Percentiles rank a stretch among this genome's conserved stretches.
phyloP scores from a whole-genome alignment of 345 rosid species.

The Syzygium oleosum region DNA sequence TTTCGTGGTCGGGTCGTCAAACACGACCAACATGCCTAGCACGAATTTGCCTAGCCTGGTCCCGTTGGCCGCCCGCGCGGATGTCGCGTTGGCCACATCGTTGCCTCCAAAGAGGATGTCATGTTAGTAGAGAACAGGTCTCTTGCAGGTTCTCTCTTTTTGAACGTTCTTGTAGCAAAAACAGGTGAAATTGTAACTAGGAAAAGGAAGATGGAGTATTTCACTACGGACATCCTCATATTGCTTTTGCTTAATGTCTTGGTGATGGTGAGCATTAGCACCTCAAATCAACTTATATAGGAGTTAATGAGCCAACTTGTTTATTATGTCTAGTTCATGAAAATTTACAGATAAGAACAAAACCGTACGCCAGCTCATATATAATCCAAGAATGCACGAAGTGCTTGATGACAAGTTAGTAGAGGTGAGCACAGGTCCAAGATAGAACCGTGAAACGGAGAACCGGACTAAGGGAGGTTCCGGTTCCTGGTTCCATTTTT shows the following conservation, averaged over 20 bases:
- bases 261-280: background rate
- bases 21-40: constrained; percentile 41
- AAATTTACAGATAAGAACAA: background rate
- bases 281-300: background rate
- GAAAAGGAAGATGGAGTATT: constrained; percentile 21
- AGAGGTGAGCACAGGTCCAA: too few species aligned
- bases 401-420: background rate
- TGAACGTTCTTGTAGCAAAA: constrained; percentile 1
- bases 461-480: too few species aligned
- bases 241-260: background rate
- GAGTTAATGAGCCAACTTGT: background rate
- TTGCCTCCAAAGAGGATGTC: constrained; percentile 46
- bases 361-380: background rate
- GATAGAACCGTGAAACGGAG: too few species aligned
- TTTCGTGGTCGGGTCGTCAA: constrained; percentile 49
- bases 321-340: background rate
- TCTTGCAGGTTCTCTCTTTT: constrained; percentile 31
- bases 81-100: constrained; percentile 39
- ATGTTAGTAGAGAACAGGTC: constrained; percentile 40
- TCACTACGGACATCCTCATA: background rate
- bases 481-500: too few species aligned
- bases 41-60: constrained; percentile 31
- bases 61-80: constrained; percentile 16
- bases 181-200: constrained; percentile 38
- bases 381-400: background rate